Evolutionary conservation across 2,329 filamentous ascomycete species (phyloP).

Genomic region (Cladorrhinum sp.): DNA sequence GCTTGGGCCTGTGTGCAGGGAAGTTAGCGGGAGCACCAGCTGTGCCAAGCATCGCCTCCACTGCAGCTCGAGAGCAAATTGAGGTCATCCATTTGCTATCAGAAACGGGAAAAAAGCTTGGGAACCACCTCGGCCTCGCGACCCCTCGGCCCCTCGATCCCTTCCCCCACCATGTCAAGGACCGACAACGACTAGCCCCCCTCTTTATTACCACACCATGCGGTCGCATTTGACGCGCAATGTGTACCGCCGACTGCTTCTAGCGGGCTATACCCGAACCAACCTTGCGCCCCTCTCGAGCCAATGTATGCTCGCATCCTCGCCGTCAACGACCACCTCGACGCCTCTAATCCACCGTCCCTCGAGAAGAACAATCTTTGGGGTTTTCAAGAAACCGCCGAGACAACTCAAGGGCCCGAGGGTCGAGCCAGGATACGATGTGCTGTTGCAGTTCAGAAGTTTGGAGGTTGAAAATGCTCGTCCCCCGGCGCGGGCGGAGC

Average conservation of each 20-base stretch:
- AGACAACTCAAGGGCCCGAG: constrained; percentile 59
- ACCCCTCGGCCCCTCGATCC: constrained; percentile 12
- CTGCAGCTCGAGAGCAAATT: constrained; percentile 25
- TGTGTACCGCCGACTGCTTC: constrained; percentile 55
- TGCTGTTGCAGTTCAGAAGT: constrained; percentile 65
- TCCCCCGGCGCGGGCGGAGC: constrained; percentile 59
- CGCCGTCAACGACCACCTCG: constrained; percentile 3
- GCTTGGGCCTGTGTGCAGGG: constrained; percentile 7
- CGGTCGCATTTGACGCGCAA: constrained; percentile 58
- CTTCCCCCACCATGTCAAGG: constrained; percentile 25
- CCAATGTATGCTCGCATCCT: constrained; percentile 36
- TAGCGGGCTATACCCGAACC: not conserved
- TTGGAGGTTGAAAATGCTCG: constrained; percentile 61
- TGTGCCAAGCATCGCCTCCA: constrained; percentile 14
- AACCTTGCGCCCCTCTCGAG: not conserved
- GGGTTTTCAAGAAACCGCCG: constrained; percentile 58
- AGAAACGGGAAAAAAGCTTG: constrained; percentile 18
- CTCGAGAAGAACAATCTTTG: constrained; percentile 56
- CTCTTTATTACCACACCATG: constrained; percentile 40
- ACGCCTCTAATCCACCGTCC: constrained; percentile 17
- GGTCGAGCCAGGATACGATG: constrained; percentile 67
- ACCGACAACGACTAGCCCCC: constrained; percentile 21
- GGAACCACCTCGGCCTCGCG: constrained; percentile 9
- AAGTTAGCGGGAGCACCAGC: constrained; percentile 8
- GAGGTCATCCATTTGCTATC: constrained; percentile 24